Evolutionary conservation across 169 alveolate species (phyloP).

Genomic region (Plasmodium gonderi): DNA sequence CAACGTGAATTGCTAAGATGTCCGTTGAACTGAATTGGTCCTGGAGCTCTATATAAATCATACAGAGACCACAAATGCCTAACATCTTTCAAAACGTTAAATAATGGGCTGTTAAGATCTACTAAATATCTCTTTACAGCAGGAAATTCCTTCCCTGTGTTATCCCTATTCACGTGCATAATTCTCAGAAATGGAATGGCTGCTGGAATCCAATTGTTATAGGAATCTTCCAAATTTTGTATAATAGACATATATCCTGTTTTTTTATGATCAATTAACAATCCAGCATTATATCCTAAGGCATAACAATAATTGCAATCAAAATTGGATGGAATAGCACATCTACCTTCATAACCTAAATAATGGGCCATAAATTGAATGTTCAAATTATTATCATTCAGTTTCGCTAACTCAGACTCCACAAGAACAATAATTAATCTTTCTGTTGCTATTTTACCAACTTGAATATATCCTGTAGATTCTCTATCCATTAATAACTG

Average conservation of each 20-base stretch:
- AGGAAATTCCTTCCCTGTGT: conserved; percentile 77
- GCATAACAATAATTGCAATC: conserved; percentile 98
- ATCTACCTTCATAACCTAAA: conserved; percentile 99
- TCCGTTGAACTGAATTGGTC: conserved; percentile 96
- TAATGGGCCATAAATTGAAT: conserved; percentile 91
- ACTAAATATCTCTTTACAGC: conserved; percentile 94
- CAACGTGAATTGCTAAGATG: conserved; percentile 80
- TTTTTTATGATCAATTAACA: conserved; percentile 89
- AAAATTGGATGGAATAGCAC: conserved; percentile 97
- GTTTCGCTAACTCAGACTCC: conserved; percentile 82
- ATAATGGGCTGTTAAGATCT: conserved; percentile 93
- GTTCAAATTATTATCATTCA: conserved; percentile 74
- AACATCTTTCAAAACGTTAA: conserved; percentile 91
- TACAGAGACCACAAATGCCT: conserved; percentile 94
- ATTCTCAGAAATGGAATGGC: conserved; percentile 88
- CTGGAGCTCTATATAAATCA: conserved; percentile 95
- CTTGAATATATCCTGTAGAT: conserved; percentile 98
- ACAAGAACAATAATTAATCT: conserved; percentile 93
- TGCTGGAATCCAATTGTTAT: conserved; percentile 92
- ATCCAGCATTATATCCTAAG: conserved; percentile 96
- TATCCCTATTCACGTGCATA: conserved; percentile 84
- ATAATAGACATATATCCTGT: conserved; percentile 96
- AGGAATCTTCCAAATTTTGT: conserved; percentile 88
- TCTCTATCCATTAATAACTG: conserved; percentile 97
- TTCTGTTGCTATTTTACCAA: conserved; percentile 99